Base-by-base conservation (phyloP, 306 rosid genomes). In the Comarum palustre region DNA sequence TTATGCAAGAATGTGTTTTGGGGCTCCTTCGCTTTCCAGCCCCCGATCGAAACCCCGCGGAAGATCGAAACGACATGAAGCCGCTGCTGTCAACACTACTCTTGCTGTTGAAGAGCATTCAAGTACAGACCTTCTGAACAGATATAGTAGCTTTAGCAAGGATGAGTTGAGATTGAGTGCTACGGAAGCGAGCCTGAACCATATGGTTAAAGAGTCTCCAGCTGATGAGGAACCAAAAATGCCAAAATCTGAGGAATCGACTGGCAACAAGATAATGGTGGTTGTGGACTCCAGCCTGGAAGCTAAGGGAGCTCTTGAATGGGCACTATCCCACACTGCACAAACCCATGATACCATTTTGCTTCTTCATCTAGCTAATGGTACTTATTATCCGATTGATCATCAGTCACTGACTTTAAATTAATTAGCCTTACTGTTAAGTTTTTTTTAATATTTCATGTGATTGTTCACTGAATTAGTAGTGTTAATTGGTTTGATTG, bases 241-340 rank as follows among this genome's bases (percentile, higher is more conserved):
- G n/a, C n/a, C n/a, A 48, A 48, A 48, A 16, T 48, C 20, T 48
- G 54, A 16, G 54, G 54, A 47, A 47, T 16, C 52, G n/a, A n/a
- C n/a, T 32, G 89, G 94, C 0, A 90, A 90, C 60, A 89, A 81
- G 82, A 82, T 94, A 31, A 89, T 94, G 98, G 84, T 94, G 27
- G 90, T 89, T 58, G 92, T 91, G 71, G 94, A 89, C 85, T 84
- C 96, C 2, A 88, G 86, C 77, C 79, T 79, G 77, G 95, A 91
- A 81, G 90, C 95, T 4, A 79, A 79, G 22, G 97, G 97, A 42
- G 95, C 97, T 76, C 90, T 91, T 66, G 90, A 94, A 39, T 94
- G 96, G 97, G 96, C 92, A 15, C 88, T 94, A 19, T 87, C 96
- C 4, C 94, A 94, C 77, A 79, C 97, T 58, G 85, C 85, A 59